These are phyloP conservation scores for Schwanniomyces etchellsii DNA, from an alignment of 1,139 yeast genomes.

Conservation along the genomic window DNA sequence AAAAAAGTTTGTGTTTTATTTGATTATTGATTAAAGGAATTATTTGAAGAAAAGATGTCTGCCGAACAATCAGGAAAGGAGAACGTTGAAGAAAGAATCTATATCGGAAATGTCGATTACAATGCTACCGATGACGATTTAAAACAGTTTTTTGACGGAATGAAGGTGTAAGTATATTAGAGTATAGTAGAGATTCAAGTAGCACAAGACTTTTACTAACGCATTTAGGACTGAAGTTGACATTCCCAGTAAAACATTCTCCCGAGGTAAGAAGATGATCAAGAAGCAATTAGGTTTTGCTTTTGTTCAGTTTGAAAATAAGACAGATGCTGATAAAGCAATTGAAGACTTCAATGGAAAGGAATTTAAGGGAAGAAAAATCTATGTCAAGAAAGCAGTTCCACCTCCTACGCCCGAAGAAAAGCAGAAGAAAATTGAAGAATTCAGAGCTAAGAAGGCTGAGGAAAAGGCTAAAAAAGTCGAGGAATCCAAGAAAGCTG, in stretches of 20 bases:
- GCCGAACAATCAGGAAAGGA: constrained; percentile 14
- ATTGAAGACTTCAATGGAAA: constrained; percentile 39
- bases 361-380: constrained; percentile 41
- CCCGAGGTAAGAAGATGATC: constrained; percentile 26
- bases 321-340: constrained; percentile 44
- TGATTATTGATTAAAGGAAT: constrained; percentile 1
- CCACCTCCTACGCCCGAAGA: constrained; percentile 50
- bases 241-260: constrained; percentile 34
- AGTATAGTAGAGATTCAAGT: constrained; percentile 1
- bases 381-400: constrained; percentile 46
- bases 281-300: constrained; percentile 49
- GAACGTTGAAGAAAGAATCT: constrained; percentile 39
- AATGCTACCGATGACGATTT: constrained; percentile 50
- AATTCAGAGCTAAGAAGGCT: constrained; percentile 30
- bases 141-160: constrained; percentile 33
- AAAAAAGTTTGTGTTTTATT: background rate
- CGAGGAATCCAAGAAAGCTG: constrained; percentile 14
- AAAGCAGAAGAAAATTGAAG: constrained; percentile 33
- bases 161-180: constrained; percentile 26
- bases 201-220: constrained; percentile 9
- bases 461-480: constrained; percentile 21
- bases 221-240: constrained; percentile 25
- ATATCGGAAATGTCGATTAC: constrained; percentile 50
- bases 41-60: constrained; percentile 11
- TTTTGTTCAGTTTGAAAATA: constrained; percentile 46